phyloP scores from a whole-genome alignment of 1,284 basidiomycete genomes.

The Fomitopsis palustris region DNA sequence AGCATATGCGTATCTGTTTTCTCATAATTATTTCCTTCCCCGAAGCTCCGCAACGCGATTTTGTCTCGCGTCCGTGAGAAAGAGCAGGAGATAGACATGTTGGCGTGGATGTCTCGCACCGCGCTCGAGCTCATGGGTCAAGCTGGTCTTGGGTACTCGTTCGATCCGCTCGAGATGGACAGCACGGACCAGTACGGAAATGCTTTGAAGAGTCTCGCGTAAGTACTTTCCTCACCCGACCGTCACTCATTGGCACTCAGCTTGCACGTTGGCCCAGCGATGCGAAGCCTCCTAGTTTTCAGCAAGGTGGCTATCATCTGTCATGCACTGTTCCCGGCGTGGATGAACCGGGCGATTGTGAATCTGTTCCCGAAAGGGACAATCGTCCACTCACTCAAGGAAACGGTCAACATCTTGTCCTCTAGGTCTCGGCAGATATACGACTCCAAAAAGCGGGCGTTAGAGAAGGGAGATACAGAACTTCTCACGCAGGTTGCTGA shows the following conservation, averaged over 20 bases:
- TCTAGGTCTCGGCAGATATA: slow-evolving; percentile 12
- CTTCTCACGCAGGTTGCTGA: slow-evolving; percentile 22
- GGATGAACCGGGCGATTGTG: slow-evolving; percentile 8
- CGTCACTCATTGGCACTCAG: slow-evolving; percentile 19
- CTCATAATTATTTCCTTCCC: neutral
- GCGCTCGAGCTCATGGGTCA: slow-evolving; percentile 36
- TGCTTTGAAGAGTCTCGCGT: neutral
- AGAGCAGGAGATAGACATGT: slow-evolving; percentile 27
- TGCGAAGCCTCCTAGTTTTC: slow-evolving; percentile 4
- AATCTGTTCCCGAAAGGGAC: slow-evolving; percentile 12
- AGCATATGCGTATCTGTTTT: neutral
- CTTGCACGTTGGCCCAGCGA: slow-evolving; percentile 18
- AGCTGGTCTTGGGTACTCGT: slow-evolving; percentile 34
- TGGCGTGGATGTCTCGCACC: slow-evolving; percentile 30
- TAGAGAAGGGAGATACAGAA: slow-evolving; percentile 22
- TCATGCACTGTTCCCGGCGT: slow-evolving; percentile 2
- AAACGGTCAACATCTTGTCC: slow-evolving; percentile 16
- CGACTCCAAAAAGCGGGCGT: slow-evolving; percentile 17
- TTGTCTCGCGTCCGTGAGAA: slow-evolving; percentile 11
- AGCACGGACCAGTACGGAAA: neutral
- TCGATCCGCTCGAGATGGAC: slow-evolving; percentile 21
- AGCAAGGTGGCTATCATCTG: slow-evolving; percentile 6
- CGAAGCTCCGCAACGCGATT: slow-evolving; percentile 19
- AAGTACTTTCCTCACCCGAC: neutral
- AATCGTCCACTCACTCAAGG: slow-evolving; percentile 10